Percentiles rank a stretch among this genome's conserved stretches.
Evolutionary conservation across 441 rosid genomes (phyloP).

Genomic region (Syzygium malaccense): DNA sequence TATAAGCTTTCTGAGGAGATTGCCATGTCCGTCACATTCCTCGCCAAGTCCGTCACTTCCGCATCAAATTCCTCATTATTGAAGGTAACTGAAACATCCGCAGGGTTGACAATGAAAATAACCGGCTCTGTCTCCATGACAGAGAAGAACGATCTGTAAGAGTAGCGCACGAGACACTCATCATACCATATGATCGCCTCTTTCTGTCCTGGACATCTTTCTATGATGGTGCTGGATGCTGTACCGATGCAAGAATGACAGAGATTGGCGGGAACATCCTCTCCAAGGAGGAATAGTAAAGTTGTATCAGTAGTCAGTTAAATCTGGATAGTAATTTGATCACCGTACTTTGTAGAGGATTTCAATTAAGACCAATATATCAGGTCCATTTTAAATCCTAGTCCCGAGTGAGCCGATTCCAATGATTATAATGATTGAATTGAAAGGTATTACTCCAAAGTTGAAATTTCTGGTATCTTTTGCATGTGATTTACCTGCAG

Average conservation of each 20-base stretch:
- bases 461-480: background rate
- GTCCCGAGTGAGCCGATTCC: background rate
- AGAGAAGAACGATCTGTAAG: background rate
- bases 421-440: background rate
- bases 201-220: background rate
- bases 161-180: background rate
- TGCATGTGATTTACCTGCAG: background rate
- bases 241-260: background rate
- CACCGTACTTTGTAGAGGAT: background rate
- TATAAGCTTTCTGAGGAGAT: background rate
- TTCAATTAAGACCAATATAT: background rate
- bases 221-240: background rate
- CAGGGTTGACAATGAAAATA: accelerated
- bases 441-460: background rate
- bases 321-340: background rate
- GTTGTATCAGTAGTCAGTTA: background rate
- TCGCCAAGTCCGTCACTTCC: too few species aligned
- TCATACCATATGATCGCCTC: background rate
- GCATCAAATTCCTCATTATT: too few species aligned
- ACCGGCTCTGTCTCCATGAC: background rate
- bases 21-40: background rate
- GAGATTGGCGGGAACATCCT: background rate
- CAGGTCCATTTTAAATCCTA: background rate
- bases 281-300: background rate
- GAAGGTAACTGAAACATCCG: too few species aligned